Evolutionary conservation across 2,329 filamentous ascomycete genomes (phyloP).

Genomic region (Colletotrichum sp.): DNA sequence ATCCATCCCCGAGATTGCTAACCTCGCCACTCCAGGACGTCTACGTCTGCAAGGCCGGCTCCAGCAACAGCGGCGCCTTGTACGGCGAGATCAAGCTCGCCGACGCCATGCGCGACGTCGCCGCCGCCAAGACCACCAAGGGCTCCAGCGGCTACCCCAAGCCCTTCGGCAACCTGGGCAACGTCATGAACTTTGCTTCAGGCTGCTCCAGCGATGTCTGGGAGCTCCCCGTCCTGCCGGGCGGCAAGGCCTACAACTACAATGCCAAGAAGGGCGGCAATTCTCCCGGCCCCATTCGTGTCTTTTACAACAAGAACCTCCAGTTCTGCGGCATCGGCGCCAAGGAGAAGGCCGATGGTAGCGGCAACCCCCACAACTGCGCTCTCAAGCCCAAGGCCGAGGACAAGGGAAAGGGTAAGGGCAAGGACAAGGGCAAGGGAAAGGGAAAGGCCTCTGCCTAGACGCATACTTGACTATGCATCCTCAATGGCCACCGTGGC

Average conservation of each 20-base stretch:
- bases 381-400: not conserved
- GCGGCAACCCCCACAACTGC: not conserved
- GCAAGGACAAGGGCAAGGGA: not conserved
- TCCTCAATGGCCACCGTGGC: not conserved
- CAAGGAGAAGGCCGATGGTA: not conserved
- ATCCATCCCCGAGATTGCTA: not conserved
- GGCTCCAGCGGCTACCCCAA: not conserved
- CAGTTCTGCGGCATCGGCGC: not conserved
- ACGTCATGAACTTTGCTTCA: not conserved
- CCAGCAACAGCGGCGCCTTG: not conserved
- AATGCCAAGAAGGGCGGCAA: not conserved
- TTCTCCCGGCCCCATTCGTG: not conserved
- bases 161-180: not conserved
- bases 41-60: not conserved
- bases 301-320: not conserved
- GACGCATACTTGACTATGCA: not conserved
- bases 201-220: not conserved
- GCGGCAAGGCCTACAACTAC: not conserved
- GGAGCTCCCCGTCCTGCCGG: not conserved
- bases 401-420: not conserved
- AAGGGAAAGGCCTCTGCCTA: not conserved
- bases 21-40: not conserved
- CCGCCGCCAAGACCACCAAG: not conserved
- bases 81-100: not conserved
- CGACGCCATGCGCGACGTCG: not conserved